phyloP scores from a whole-genome alignment of 78 protist genomes.

The Cyanophora paradoxa region DNA sequence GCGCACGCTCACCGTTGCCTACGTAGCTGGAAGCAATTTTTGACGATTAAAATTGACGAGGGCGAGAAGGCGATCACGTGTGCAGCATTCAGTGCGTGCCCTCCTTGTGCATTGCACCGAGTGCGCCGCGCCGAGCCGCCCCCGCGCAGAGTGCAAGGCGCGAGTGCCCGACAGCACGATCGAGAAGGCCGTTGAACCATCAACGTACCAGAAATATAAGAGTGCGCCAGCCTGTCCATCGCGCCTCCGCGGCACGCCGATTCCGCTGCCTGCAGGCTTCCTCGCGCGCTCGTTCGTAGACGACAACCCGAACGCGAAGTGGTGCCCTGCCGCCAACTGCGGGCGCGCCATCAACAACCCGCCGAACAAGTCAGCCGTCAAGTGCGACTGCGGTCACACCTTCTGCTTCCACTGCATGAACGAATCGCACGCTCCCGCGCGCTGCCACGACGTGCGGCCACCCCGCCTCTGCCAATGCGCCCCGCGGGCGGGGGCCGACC shows the following conservation, averaged over 20 bases:
- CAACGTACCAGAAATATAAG: background rate
- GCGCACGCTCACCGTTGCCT: background rate
- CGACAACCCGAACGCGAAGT: conserved; percentile 19
- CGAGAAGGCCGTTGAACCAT: no score
- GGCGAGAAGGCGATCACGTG: no score
- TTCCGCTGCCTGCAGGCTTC: no score
- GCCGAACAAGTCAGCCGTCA: background rate
- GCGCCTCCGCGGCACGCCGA: no score
- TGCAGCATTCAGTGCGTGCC: no score
- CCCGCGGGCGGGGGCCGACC: no score
- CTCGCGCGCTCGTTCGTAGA: conserved; percentile 21
- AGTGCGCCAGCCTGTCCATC: no score
- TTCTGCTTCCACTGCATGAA: conserved; percentile 10
- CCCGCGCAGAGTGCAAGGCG: background rate
- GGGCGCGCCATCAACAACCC: background rate
- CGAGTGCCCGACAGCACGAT: background rate
- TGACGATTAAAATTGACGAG: no score
- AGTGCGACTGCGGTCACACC: conserved; percentile 13
- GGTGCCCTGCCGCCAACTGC: conserved; percentile 35
- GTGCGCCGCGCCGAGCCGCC: background rate
- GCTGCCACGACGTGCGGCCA: no score
- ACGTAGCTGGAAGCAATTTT: no score
- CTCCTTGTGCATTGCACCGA: background rate
- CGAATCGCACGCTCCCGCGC: conserved; percentile 15
- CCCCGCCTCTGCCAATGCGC: no score